Evolutionary conservation across 192 early-diverging fungal genomes (phyloP), one percentile per base, ranked within the genome.

Genomic region (Podochytrium sp.): DNA sequence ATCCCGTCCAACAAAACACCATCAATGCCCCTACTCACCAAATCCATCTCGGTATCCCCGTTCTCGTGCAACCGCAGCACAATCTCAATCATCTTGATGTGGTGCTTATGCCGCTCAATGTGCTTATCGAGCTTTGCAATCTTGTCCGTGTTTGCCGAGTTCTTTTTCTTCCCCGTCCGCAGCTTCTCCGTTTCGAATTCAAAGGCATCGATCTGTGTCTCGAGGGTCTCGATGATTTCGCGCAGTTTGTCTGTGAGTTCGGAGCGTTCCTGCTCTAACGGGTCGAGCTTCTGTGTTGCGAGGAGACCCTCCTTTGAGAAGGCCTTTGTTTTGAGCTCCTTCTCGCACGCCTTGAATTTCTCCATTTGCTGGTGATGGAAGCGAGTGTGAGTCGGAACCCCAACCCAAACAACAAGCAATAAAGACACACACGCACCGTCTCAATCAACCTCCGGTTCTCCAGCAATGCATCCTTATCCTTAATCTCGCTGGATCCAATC

Each of bases 281-380:
- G 97, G 83, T 99, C 97, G 68, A 97, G 81, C 71, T 92, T 93
- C 59, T 86, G 85, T 53, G 88, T 81, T 73, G 89, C 89, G 65
- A 86, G 76, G 52, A 99, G 77, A 23, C 97, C 97, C 80, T 97
- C 97, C 80, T 96, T 94, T 33, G 96, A 98, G 77, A 91, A 99
- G 2, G 97, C 96, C 76, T 99, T 99, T 51, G 96, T 96, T 80
- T 99, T 99, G 86, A 99, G 94, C 78, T 98, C 97, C 78, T 96
- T 97, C 76, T 99, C 97, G 39, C 90, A 90, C 4, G 94, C 95
- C 84, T 99, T 99, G 86, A 99, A 99, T 73, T 88, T 88, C 76
- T 99, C 97, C 97, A 99, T 99, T 90, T 98, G 94, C 91, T 93
- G 80, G 25, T 10, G 52, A 18, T 39, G 58, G 25, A 37, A 1